Evolutionary conservation across 176 grass and related monocot genomes (phyloP).

Genomic region (Bonia amplexicaulis): DNA sequence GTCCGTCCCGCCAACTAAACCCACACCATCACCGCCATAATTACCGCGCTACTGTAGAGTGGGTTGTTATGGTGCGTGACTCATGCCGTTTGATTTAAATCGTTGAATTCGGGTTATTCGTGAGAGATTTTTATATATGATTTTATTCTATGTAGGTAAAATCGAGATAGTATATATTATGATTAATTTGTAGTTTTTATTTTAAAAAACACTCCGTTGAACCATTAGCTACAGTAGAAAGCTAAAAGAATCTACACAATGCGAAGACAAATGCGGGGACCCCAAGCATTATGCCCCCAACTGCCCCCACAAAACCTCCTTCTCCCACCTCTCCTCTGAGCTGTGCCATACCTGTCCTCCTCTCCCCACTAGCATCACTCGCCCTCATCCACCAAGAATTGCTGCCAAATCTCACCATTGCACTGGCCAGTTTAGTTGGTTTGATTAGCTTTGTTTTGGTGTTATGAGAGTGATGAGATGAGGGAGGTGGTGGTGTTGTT

Average conservation of each 20-base stretch:
- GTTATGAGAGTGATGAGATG: conserved; percentile 19
- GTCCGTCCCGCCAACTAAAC: not conserved
- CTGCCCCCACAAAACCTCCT: not conserved
- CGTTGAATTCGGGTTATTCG: no score
- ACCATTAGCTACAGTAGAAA: no score
- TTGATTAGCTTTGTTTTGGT: not conserved
- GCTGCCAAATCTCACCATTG: conserved; percentile 28
- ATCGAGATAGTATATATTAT: no score
- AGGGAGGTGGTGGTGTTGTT: not conserved
- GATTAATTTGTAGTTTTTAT: no score
- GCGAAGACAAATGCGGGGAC: conserved; percentile 2
- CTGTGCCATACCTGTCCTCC: conserved; percentile 53
- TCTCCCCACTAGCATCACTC: conserved; percentile 20
- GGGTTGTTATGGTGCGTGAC: no score
- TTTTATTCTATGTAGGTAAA: no score
- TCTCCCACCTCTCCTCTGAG: conserved; percentile 10
- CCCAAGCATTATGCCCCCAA: conserved; percentile 1
- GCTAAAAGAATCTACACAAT: not conserved
- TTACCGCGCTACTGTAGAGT: not conserved
- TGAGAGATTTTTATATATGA: accelerated
- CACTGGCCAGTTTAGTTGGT: not conserved
- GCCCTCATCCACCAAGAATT: not conserved
- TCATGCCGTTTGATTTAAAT: no score
- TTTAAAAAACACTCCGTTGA: no score
- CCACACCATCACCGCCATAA: conserved; percentile 17